A percentile compares a stretch with the other conserved stretches of the same genome.
Evolutionary conservation across 75 land plant species (phyloP).

Genomic region (Pinus taeda): DNA sequence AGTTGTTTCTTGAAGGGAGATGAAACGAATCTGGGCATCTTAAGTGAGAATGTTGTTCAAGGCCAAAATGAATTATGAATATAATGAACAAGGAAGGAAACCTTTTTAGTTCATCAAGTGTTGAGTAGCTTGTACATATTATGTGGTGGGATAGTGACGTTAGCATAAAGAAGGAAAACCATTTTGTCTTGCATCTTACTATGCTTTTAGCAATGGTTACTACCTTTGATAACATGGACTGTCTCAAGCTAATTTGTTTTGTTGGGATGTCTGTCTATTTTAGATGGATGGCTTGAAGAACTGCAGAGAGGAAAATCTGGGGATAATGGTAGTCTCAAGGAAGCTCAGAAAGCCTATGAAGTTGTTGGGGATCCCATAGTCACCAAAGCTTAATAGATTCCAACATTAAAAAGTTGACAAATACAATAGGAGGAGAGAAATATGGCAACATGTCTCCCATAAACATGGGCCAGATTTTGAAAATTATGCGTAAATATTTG

Average conservation of each 20-base stretch:
- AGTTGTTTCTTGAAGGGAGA: slow-evolving; percentile 23
- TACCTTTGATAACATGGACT: slow-evolving; percentile 27
- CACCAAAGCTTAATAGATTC: too few species aligned
- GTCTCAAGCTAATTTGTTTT: slow-evolving; percentile 24
- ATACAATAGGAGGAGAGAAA: too few species aligned
- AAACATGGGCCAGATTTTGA: too few species aligned
- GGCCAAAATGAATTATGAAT: slow-evolving; percentile 22
- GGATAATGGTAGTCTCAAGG: slow-evolving; percentile 32
- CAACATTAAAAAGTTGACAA: too few species aligned
- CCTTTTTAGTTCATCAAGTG: slow-evolving; percentile 18
- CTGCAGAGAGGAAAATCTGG: slow-evolving; percentile 37
- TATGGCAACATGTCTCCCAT: too few species aligned
- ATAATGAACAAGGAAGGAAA: slow-evolving; percentile 44
- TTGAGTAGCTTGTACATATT: slow-evolving; percentile 28
- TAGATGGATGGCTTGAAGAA: slow-evolving; percentile 46
- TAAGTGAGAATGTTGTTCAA: slow-evolving; percentile 26
- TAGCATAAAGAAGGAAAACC: slow-evolving; percentile 18
- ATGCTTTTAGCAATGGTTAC: slow-evolving; percentile 31
- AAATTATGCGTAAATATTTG: too few species aligned
- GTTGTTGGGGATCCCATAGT: too few species aligned
- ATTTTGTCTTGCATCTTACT: slow-evolving; percentile 24
- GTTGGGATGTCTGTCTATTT: slow-evolving; percentile 26
- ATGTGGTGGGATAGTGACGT: slow-evolving; percentile 40
- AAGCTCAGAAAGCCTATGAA: slow-evolving; percentile 28
- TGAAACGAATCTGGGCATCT: slow-evolving; percentile 22